A percentile compares a stretch with the other conserved stretches of the same genome.
These are phyloP conservation scores for Astrephomene gubernaculifera DNA, from an alignment of 139 green algal species.

Conservation along the genomic window DNA sequence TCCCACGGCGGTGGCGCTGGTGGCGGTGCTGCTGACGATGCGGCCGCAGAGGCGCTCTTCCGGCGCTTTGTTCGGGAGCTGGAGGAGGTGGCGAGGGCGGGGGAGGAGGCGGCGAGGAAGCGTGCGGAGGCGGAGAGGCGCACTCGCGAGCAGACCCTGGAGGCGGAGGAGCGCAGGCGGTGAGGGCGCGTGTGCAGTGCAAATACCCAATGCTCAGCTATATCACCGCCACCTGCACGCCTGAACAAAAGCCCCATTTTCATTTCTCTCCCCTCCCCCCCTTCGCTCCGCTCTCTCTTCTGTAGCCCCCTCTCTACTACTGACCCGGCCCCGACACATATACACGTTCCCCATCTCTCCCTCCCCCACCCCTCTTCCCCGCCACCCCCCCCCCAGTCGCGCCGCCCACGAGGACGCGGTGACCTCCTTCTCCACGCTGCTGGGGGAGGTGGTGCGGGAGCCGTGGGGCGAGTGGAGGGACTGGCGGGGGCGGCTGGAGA, in stretches of 20 bases:
- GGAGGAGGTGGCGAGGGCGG: neutral
- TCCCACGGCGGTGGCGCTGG: too few relatives aligned
- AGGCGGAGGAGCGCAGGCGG: constrained; percentile 45
- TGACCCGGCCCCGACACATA: too few relatives aligned
- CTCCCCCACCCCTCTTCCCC: neutral
- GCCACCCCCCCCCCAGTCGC: neutral
- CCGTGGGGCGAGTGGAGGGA: constrained; percentile 27
- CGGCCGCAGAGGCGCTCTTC: constrained; percentile 34
- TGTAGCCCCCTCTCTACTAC: too few relatives aligned
- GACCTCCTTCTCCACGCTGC: constrained; percentile 44
- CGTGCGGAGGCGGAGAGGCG: constrained; percentile 37
- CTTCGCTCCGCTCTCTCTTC: too few relatives aligned
- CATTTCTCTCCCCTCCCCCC: too few relatives aligned
- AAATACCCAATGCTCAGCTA: too few relatives aligned
- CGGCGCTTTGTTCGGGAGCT: neutral
- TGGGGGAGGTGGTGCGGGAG: constrained; percentile 47
- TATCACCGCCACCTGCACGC: too few relatives aligned
- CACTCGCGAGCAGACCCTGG: constrained; percentile 9
- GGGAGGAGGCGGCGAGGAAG: constrained; percentile 30
- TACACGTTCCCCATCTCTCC: too few relatives aligned
- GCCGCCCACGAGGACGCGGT: constrained; percentile 43
- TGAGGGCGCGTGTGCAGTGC: too few relatives aligned
- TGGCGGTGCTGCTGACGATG: neutral
- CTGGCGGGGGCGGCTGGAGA: constrained; percentile 31
- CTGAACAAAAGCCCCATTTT: too few relatives aligned